These are phyloP conservation scores for Amanita subjunquillea DNA, from an alignment of 768 basidiomycete genomes.

Conservation along the genomic window DNA sequence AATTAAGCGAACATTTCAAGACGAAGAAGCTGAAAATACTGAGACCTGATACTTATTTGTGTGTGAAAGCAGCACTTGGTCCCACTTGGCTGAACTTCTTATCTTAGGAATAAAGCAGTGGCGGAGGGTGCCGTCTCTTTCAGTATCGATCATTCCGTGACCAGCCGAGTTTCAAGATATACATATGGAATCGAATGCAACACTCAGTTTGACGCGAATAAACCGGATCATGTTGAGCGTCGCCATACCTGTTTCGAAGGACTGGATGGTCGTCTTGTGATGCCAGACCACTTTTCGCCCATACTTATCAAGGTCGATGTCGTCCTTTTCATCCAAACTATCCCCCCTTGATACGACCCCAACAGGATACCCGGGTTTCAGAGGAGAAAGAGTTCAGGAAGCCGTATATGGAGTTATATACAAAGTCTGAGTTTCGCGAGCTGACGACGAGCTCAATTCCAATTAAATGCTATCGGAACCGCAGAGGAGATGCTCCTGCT, in stretches of 20 bases:
- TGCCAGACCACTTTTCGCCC: conserved; percentile 6
- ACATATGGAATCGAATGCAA: conserved; percentile 8
- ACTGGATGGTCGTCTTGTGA: not conserved
- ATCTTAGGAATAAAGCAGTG: conserved; percentile 15
- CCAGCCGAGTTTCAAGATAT: conserved; percentile 7
- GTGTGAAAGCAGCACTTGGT: conserved; percentile 11
- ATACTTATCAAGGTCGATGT: conserved; percentile 5
- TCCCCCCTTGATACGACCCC: not conserved
- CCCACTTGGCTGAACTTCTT: not conserved
- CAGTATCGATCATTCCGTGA: conserved; percentile 13
- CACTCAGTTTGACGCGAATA: conserved; percentile 1
- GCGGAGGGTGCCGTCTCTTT: conserved; percentile 16
- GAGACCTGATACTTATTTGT: conserved; percentile 37
- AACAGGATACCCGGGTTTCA: conserved; percentile 13
- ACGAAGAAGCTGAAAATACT: conserved; percentile 19
- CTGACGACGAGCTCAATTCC: conserved; percentile 3
- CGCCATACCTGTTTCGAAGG: not conserved
- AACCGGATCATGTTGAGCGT: conserved; percentile 8
- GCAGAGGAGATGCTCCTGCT: conserved; percentile 6
- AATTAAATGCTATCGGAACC: conserved; percentile 14
- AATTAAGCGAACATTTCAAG: conserved; percentile 25
- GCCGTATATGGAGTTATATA: conserved; percentile 4
- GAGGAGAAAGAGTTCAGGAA: conserved; percentile 14
- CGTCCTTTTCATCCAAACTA: too few relatives aligned
- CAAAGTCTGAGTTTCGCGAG: conserved; percentile 5